These are phyloP conservation scores for Wickerhamiella bombiphila DNA, from an alignment of 805 yeast genomes.

Conservation along the genomic window DNA sequence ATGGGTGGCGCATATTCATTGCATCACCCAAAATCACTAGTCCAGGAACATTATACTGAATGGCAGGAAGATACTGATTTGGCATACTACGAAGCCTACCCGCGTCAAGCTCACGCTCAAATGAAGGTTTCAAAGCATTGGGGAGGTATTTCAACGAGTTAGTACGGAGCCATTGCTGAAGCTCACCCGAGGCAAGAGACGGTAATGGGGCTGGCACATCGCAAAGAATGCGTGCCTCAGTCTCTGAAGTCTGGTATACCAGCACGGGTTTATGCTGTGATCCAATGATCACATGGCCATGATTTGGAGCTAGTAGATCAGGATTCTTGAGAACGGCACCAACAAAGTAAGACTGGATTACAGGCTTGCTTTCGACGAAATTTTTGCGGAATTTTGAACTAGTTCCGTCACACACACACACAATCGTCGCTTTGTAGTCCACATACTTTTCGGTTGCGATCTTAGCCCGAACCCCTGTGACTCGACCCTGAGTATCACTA, in stretches of 20 bases:
- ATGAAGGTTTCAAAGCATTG: conserved; percentile 45
- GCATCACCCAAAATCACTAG: conserved; percentile 82
- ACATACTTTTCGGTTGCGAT: conserved; percentile 15
- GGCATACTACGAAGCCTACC: conserved; percentile 76
- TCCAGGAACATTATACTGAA: conserved; percentile 53
- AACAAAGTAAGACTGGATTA: conserved; percentile 68
- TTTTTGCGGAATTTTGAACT: conserved; percentile 82
- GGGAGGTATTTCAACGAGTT: conserved; percentile 63
- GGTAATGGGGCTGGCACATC: conserved; percentile 76
- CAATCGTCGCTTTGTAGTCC: conserved; percentile 42
- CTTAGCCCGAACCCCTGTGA: conserved; percentile 56
- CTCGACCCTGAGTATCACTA: conserved; percentile 37
- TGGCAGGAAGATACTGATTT: conserved; percentile 76
- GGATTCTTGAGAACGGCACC: conserved; percentile 70
- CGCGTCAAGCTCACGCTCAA: conserved; percentile 44
- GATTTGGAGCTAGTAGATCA: conserved; percentile 52
- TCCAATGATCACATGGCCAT: conserved; percentile 86
- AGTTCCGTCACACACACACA: conserved; percentile 83
- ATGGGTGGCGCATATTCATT: conserved; percentile 92
- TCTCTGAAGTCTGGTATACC: conserved; percentile 71
- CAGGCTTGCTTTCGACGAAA: conserved; percentile 48
- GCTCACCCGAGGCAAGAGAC: conserved; percentile 38
- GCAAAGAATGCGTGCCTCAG: conserved; percentile 78
- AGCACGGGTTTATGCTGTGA: conserved; percentile 68
- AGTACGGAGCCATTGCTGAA: conserved; percentile 42